Percentiles rank a stretch among this genome's conserved stretches.
These are phyloP conservation scores for Saccharomyces hybrid DNA, from an alignment of 1,139 yeast genomes.

Conservation along the genomic window DNA sequence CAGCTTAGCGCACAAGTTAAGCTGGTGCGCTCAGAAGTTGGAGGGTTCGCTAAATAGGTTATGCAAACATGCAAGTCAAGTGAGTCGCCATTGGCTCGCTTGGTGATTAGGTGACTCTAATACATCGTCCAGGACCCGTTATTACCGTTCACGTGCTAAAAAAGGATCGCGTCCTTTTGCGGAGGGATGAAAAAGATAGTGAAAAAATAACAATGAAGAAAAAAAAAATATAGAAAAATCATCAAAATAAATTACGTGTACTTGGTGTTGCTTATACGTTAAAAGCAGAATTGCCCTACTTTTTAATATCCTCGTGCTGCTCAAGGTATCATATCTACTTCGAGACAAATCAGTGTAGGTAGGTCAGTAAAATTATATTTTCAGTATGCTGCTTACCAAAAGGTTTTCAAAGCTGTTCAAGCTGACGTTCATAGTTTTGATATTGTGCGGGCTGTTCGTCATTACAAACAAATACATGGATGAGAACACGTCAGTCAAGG, in stretches of 20 bases:
- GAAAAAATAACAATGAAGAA: neutral
- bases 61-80: neutral
- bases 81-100: neutral
- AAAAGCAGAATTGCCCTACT: neutral
- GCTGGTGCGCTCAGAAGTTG: neutral
- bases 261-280: neutral
- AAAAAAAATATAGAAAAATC: neutral
- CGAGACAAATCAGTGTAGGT: neutral
- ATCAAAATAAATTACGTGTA: neutral
- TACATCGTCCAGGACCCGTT: neutral
- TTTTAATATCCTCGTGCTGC: neutral
- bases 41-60: too few relatives aligned
- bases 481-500: slow-evolving; percentile 11
- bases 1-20: too few relatives aligned
- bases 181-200: neutral
- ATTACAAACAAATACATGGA: slow-evolving; percentile 10
- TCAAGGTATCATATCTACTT: neutral
- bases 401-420: slow-evolving; percentile 18
- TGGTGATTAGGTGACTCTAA: neutral
- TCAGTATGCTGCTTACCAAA: slow-evolving; percentile 9
- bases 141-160: neutral
- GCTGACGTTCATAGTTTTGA: slow-evolving; percentile 10
- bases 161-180: neutral
- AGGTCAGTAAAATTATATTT: neutral
- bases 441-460: slow-evolving; percentile 12